Evolutionary conservation across 1,284 basidiomycete genomes (phyloP).

Genomic region (Cryptococcus amylolentus): DNA sequence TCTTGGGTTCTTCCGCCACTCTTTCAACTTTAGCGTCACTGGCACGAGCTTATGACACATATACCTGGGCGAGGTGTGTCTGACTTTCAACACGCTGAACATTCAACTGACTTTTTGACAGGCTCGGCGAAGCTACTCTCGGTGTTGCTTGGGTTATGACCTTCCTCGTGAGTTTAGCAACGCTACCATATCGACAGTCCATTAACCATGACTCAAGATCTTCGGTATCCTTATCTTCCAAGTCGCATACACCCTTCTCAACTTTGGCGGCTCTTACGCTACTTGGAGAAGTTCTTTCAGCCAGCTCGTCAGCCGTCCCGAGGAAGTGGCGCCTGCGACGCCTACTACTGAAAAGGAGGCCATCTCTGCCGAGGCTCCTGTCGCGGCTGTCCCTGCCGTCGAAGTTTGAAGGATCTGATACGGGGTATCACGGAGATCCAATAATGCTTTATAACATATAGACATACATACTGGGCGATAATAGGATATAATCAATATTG

Average conservation of each 20-base stretch:
- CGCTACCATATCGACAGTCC: neutral
- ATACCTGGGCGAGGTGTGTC: slow-evolving; percentile 8
- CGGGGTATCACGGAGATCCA: no score
- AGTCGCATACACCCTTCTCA: slow-evolving; percentile 29
- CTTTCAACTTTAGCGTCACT: slow-evolving; percentile 8
- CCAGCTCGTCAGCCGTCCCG: slow-evolving; percentile 16
- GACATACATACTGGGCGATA: no score
- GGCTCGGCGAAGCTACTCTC: slow-evolving; percentile 29
- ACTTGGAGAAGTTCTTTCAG: slow-evolving; percentile 36
- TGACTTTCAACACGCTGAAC: neutral
- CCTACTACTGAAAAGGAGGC: no score
- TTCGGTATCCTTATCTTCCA: slow-evolving; percentile 36
- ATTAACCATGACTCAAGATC: slow-evolving; percentile 16
- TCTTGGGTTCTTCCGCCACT: slow-evolving; percentile 12
- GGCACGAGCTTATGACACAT: slow-evolving; percentile 2
- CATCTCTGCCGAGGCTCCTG: no score
- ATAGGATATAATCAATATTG: no score
- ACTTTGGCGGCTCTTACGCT: slow-evolving; percentile 20
- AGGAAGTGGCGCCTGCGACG: no score
- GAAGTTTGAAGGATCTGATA: no score
- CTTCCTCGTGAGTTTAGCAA: slow-evolving; percentile 22
- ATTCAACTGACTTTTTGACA: neutral
- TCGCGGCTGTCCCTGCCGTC: no score
- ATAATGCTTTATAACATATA: no score
- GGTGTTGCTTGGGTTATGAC: slow-evolving; percentile 36